Conservation (phyloP, 768 basidiomycete species). For the Daedaleopsis sinensis region DNA sequence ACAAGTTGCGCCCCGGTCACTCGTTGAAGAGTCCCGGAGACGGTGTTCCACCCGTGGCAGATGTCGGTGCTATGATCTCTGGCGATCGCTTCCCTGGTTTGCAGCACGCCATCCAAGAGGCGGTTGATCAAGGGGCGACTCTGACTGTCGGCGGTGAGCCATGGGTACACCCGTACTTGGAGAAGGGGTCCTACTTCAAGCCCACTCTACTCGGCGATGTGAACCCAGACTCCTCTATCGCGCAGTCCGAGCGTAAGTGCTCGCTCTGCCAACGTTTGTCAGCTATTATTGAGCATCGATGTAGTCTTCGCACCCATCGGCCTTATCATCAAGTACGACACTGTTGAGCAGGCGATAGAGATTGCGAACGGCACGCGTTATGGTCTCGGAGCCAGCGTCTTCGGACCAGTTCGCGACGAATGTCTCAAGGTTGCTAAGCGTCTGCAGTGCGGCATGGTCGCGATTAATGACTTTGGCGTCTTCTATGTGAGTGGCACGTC, state of each 20-base stretch:
- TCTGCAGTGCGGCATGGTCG: slow-evolving; percentile 95
- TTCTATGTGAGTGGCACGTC: slow-evolving; percentile 64
- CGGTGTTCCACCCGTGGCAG: slow-evolving; percentile 72
- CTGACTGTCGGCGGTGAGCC: slow-evolving; percentile 65
- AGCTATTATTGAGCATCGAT: not conserved
- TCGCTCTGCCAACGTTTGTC: slow-evolving; percentile 1
- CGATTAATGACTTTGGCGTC: slow-evolving; percentile 92
- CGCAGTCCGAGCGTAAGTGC: slow-evolving; percentile 74
- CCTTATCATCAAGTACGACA: slow-evolving; percentile 81
- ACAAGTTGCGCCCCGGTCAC: slow-evolving; percentile 75
- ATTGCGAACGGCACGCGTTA: slow-evolving; percentile 89
- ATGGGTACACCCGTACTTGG: slow-evolving; percentile 66
- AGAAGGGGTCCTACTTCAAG: slow-evolving; percentile 79
- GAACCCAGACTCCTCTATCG: slow-evolving; percentile 69
- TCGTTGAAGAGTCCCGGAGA: slow-evolving; percentile 68
- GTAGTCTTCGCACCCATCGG: slow-evolving; percentile 94
- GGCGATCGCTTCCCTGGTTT: slow-evolving; percentile 70
- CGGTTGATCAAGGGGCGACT: slow-evolving; percentile 67
- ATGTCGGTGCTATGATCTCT: slow-evolving; percentile 89
- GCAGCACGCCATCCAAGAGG: slow-evolving; percentile 68
- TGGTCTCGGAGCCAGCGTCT: slow-evolving; percentile 93
- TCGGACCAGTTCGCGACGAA: slow-evolving; percentile 80
- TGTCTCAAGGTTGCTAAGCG: slow-evolving; percentile 80
- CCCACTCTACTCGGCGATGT: slow-evolving; percentile 89
- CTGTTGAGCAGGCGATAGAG: slow-evolving; percentile 80